A percentile compares a stretch with the other conserved stretches of the same genome.
Evolutionary conservation across 148 eudicot genomes (phyloP).

Genomic region (Polygonum maritimum): DNA sequence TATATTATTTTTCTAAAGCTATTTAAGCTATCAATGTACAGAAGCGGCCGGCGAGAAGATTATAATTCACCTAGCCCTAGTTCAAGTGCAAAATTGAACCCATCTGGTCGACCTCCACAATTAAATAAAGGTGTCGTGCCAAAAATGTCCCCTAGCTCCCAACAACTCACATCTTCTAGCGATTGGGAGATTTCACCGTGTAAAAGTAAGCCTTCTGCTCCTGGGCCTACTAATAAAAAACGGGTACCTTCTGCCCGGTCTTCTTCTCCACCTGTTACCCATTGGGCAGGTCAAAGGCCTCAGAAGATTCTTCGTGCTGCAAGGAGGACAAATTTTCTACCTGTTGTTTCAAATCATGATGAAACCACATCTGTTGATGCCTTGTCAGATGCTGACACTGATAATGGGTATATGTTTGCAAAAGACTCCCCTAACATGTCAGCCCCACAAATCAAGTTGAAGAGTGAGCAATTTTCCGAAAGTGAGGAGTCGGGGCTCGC

Average conservation of each 20-base stretch:
- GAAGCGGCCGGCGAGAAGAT: constrained; percentile 43
- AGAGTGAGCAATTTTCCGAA: constrained; percentile 49
- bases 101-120: constrained; percentile 43
- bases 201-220: constrained; percentile 32
- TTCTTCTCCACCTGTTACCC: constrained; percentile 54
- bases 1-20: neutral
- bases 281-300: constrained; percentile 54
- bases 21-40: constrained; percentile 13
- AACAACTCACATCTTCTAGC: constrained; percentile 27
- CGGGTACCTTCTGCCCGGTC: constrained; percentile 40
- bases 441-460: constrained; percentile 42
- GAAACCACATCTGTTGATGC: constrained; percentile 30
- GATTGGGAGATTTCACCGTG: constrained; percentile 53
- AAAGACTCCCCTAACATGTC: constrained; percentile 37
- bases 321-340: constrained; percentile 49
- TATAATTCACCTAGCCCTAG: constrained; percentile 44
- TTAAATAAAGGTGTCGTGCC: constrained; percentile 39
- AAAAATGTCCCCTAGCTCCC: constrained; percentile 35
- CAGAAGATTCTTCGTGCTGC: constrained; percentile 63
- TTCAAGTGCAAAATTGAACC: constrained; percentile 35
- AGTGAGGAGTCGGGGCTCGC: constrained; percentile 63
- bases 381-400: constrained; percentile 35
- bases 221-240: constrained; percentile 43
- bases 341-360: constrained; percentile 36
- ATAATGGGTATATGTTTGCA: constrained; percentile 26